phyloP scores from a whole-genome alignment of 352 stramenopile genomes.

The Albugo laibachii region DNA sequence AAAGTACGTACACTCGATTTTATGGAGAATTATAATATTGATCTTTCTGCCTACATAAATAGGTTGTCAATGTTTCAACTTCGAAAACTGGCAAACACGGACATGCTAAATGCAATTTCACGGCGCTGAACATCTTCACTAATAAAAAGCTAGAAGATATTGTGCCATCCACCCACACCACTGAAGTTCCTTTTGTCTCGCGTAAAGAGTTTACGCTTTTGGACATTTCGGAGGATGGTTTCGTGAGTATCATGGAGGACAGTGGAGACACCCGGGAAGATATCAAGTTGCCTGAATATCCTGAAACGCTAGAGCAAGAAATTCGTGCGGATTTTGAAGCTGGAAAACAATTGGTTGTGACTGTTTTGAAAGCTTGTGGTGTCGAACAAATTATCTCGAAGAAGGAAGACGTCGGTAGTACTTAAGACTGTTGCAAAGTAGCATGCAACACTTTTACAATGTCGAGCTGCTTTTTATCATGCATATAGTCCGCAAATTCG shows the following conservation, averaged over 20 bases:
- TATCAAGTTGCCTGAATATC: constrained; percentile 92
- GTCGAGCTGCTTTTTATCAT: too few relatives aligned
- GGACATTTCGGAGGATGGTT: constrained; percentile 96
- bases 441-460: not conserved
- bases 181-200: constrained; percentile 93
- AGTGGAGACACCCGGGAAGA: constrained; percentile 93
- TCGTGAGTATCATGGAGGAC: constrained; percentile 97
- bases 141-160: constrained; percentile 99
- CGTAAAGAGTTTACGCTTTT: constrained; percentile 95
- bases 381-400: constrained; percentile 97
- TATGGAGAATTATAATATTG: not conserved
- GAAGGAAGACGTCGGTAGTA: constrained; percentile 77
- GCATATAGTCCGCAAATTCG: too few relatives aligned
- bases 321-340: constrained; percentile 93
- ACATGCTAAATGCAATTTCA: constrained; percentile 99
- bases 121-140: constrained; percentile 98
- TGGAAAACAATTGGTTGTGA: constrained; percentile 92
- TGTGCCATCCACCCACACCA: constrained; percentile 97
- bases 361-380: constrained; percentile 92
- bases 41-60: not conserved
- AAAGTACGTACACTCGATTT: constrained; percentile 58
- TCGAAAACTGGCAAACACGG: constrained; percentile 99
- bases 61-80: constrained; percentile 90
- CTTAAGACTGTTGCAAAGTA: not conserved
- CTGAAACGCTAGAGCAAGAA: constrained; percentile 89